These are phyloP conservation scores for Aspergillus saccharolyticus DNA, from an alignment of 495 filamentous ascomycete species.

Conservation along the genomic window DNA sequence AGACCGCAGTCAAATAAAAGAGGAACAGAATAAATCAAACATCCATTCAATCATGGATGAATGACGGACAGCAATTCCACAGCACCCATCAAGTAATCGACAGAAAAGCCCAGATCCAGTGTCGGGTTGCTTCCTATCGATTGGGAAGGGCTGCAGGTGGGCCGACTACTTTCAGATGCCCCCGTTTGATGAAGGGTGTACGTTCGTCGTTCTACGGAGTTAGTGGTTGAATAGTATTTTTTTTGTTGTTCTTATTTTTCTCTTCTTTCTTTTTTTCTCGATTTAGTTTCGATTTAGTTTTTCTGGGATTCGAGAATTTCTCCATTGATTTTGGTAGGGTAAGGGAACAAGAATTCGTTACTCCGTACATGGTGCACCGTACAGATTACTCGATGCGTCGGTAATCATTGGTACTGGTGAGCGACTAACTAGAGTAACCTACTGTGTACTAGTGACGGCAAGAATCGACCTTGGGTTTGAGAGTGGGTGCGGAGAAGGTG, in stretches of 20 bases:
- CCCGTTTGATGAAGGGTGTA: slow-evolving; percentile 7
- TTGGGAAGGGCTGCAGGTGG: slow-evolving; percentile 19
- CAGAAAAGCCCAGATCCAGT: slow-evolving; percentile 8
- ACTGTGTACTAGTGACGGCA: not conserved
- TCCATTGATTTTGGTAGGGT: not conserved
- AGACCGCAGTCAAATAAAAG: slow-evolving; percentile 10
- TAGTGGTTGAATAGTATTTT: too few relatives aligned
- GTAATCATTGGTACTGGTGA: not conserved
- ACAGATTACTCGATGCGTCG: not conserved
- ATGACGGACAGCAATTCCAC: slow-evolving; percentile 18
- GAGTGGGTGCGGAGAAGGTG: slow-evolving; percentile 9
- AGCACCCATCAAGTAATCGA: slow-evolving; percentile 17
- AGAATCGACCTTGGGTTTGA: not conserved
- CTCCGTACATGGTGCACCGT: too few relatives aligned
- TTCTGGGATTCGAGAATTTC: slow-evolving; percentile 4
- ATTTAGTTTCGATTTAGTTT: not conserved
- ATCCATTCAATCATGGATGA: not conserved
- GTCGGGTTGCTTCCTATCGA: slow-evolving; percentile 17
- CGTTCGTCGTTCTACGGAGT: not conserved
- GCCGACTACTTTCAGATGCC: slow-evolving; percentile 12
- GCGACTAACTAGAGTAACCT: not conserved
- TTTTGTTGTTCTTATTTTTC: not conserved
- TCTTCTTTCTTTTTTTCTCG: slow-evolving; percentile 3
- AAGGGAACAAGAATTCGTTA: not conserved
- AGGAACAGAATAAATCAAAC: not conserved